These are phyloP conservation scores for Reutealis trisperma DNA, from an alignment of 345 rosid genomes.

Conservation along the genomic window DNA sequence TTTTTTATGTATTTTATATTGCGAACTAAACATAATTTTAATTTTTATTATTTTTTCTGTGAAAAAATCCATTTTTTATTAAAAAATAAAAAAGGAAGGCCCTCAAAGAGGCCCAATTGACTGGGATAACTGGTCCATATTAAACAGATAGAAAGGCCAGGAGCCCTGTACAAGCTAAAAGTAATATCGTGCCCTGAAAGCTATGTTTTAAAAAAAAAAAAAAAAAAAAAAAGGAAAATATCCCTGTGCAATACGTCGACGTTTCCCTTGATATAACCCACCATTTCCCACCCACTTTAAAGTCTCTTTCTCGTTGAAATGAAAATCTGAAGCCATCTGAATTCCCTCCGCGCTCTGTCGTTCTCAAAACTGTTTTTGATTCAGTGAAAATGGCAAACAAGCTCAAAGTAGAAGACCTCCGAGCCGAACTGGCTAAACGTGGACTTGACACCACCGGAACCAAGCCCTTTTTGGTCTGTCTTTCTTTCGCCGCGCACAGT, in stretches of 20 bases:
- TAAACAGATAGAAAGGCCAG: too few relatives aligned
- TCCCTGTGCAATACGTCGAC: background rate
- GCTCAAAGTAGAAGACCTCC: slow-evolving; percentile 69
- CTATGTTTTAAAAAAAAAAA: too few relatives aligned
- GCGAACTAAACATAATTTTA: too few relatives aligned
- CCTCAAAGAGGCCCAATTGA: too few relatives aligned
- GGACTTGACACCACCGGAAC: slow-evolving; percentile 66
- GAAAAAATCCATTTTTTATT: too few relatives aligned
- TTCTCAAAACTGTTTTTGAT: background rate
- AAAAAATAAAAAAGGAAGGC: too few relatives aligned
- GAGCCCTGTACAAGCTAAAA: too few relatives aligned
- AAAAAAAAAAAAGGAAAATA: too few relatives aligned
- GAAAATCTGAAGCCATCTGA: background rate
- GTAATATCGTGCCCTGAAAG: too few relatives aligned
- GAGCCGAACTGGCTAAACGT: slow-evolving; percentile 61
- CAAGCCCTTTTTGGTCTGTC: slow-evolving; percentile 62
- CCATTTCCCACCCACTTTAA: background rate
- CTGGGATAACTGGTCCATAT: too few relatives aligned
- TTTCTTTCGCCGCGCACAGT: background rate
- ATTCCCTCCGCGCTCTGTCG: background rate
- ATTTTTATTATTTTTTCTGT: too few relatives aligned
- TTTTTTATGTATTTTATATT: too few relatives aligned
- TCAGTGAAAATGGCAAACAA: slow-evolving; percentile 47
- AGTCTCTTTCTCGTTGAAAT: background rate
- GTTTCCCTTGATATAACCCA: background rate